These are phyloP conservation scores for Sanghuangporus weigelae DNA, from an alignment of 1,284 basidiomycete genomes.

Conservation along the genomic window DNA sequence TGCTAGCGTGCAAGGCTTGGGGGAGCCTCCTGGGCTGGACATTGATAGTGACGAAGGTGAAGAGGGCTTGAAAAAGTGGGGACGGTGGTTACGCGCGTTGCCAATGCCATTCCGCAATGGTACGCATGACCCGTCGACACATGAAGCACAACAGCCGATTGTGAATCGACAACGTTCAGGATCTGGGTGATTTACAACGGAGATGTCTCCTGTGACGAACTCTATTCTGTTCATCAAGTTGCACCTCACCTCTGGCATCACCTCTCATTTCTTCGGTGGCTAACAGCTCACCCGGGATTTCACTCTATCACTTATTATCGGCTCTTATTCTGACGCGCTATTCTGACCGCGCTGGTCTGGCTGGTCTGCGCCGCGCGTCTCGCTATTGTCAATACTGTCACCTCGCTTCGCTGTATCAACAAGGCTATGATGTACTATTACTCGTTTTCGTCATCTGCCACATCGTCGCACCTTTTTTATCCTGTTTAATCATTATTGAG, in stretches of 20 bases:
- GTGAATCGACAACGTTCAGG: conserved; percentile 5
- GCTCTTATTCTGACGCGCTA: not conserved
- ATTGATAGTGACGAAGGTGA: conserved; percentile 25
- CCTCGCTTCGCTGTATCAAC: conserved; percentile 1
- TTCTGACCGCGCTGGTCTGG: conserved; percentile 6
- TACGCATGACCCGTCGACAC: conserved; percentile 1
- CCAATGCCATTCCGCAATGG: conserved; percentile 9
- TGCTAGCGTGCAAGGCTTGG: conserved; percentile 62
- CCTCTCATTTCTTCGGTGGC: not conserved
- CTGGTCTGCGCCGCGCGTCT: not conserved
- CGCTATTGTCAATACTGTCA: not conserved
- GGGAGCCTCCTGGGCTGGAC: conserved; percentile 46
- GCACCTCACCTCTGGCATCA: not conserved
- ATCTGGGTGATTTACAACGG: not conserved
- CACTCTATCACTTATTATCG: not conserved
- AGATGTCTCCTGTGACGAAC: not conserved
- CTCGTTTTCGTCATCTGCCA: not conserved
- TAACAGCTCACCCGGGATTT: not conserved
- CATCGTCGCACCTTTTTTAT: not conserved
- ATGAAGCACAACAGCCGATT: not conserved
- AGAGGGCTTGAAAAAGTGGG: conserved; percentile 8
- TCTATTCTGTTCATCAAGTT: not conserved
- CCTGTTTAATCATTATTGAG: not conserved
- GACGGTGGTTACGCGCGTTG: conserved; percentile 10
- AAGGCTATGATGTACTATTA: conserved; percentile 11